Evolutionary conservation across 345 rosid genomes (phyloP), one percentile per base, ranked within the genome.

Genomic region (Odontarrhena argentea): DNA sequence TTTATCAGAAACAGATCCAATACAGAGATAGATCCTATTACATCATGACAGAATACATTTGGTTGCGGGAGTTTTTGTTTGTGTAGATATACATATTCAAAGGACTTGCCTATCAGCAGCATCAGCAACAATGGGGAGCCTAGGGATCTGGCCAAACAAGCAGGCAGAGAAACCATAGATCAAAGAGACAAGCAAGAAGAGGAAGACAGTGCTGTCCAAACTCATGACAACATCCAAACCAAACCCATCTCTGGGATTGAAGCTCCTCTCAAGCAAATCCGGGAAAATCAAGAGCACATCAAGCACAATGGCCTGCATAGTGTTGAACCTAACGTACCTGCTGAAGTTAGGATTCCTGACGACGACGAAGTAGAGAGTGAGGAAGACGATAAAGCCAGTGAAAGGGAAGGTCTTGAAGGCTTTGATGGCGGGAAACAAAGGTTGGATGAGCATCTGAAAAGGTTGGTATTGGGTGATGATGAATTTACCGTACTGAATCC

Each of bases 21-120:
- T 65, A 63, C 51, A 56, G 56, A 55, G 56, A 55, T 37, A 50
- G 22, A 44, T 44, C 15, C 44, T 42, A 34, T 32, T 32, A 32
- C 36, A 28, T 28, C 32, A 28, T 28, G 32, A 28, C 5, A 28
- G 32, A 28, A 2, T 4, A 32, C 36, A 32, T 32, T 32, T 32
- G 36, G 36, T 32, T 32, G 36, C 36, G 6, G 1, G 7, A 4
- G 1, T 32, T 32, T 3, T 28, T 28, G 32, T 28, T 3, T 28
- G 3, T 28, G 32, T 28, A 4, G 3, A 28, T 4, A 32, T 32
- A 32, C 4, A 32, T 4, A 32, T 32, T 32, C 86, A 93, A 55
- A 84, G 87, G 70, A 88, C 96, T 76, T 90, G 99, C 79, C 96
- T 88, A 54, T 94, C 97, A 68, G 99, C 97, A 69, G 97, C 99